These are phyloP conservation scores for Pyrus betulifolia DNA, from an alignment of 306 rosid species.

Conservation along the genomic window DNA sequence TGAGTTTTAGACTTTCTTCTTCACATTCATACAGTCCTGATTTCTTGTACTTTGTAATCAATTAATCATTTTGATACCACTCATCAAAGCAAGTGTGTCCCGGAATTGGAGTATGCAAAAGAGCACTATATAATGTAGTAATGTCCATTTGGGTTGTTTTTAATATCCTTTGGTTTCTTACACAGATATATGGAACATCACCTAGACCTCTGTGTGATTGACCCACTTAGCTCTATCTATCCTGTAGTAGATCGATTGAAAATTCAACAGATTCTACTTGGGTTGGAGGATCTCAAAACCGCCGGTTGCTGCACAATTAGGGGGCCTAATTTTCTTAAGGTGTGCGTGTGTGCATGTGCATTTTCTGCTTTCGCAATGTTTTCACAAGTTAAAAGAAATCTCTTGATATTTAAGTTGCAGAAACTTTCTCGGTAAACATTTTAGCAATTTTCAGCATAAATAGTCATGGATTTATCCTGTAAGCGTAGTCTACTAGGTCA, in stretches of 20 bases:
- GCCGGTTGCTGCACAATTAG: slow-evolving; percentile 43
- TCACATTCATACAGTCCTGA: neutral
- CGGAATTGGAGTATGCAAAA: neutral
- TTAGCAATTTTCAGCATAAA: neutral
- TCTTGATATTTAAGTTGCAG: neutral
- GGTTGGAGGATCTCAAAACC: slow-evolving; percentile 52
- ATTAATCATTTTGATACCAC: neutral
- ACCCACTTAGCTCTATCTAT: slow-evolving; percentile 52
- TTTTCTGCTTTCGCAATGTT: neutral
- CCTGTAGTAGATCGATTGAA: slow-evolving; percentile 68
- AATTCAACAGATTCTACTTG: slow-evolving; percentile 66
- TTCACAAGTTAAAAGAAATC: neutral
- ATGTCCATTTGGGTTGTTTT: neutral
- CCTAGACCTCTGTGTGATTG: slow-evolving; percentile 59
- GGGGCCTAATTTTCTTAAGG: slow-evolving; percentile 72
- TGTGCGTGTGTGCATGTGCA: neutral
- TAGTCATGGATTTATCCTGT: neutral
- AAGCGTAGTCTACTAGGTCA: neutral
- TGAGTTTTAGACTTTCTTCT: neutral
- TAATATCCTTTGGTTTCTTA: neutral
- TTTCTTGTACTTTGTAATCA: neutral
- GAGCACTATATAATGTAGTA: neutral
- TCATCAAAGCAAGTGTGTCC: neutral
- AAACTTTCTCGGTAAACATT: neutral
- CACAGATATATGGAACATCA: slow-evolving; percentile 58